These are phyloP conservation scores for Hemileccinum impolitum DNA, from an alignment of 768 basidiomycete genomes.

Conservation along the genomic window DNA sequence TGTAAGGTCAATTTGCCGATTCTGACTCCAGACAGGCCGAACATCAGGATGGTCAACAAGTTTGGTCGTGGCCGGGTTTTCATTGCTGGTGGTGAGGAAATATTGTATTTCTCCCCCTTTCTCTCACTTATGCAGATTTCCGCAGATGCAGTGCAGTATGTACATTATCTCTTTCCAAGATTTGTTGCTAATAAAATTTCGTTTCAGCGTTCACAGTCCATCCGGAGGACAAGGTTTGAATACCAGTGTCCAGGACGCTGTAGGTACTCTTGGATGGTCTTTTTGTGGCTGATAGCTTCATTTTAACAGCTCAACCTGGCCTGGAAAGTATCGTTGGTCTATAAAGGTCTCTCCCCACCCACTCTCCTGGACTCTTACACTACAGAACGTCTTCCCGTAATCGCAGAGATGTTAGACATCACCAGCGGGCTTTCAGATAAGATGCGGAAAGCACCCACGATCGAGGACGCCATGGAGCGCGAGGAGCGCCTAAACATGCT, in stretches of 20 bases:
- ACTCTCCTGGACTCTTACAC: slow-evolving; percentile 40
- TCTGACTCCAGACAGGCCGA: slow-evolving; percentile 32
- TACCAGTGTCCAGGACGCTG: slow-evolving; percentile 37
- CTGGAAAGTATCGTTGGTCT: slow-evolving; percentile 45
- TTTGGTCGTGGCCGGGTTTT: slow-evolving; percentile 43
- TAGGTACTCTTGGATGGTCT: slow-evolving; percentile 18
- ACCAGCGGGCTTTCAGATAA: slow-evolving; percentile 28
- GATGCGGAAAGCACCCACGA: neutral
- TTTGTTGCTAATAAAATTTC: neutral
- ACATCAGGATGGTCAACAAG: slow-evolving; percentile 47
- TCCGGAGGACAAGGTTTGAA: slow-evolving; percentile 35
- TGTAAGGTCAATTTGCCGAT: neutral
- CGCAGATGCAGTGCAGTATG: slow-evolving; percentile 46
- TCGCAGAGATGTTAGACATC: slow-evolving; percentile 42
- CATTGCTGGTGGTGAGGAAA: slow-evolving; percentile 40
- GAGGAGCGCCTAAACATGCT: slow-evolving; percentile 36
- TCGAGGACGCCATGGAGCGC: neutral
- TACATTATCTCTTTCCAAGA: neutral
- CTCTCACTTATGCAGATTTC: neutral
- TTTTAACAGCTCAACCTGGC: slow-evolving; percentile 36
- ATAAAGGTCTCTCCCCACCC: slow-evolving; percentile 33
- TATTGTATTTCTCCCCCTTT: neutral
- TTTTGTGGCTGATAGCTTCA: neutral
- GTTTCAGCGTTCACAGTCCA: slow-evolving; percentile 19
- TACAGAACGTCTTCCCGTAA: slow-evolving; percentile 43